Base-by-base conservation (phyloP, 176 grass and related monocot species). In the Bromus sterilis region DNA sequence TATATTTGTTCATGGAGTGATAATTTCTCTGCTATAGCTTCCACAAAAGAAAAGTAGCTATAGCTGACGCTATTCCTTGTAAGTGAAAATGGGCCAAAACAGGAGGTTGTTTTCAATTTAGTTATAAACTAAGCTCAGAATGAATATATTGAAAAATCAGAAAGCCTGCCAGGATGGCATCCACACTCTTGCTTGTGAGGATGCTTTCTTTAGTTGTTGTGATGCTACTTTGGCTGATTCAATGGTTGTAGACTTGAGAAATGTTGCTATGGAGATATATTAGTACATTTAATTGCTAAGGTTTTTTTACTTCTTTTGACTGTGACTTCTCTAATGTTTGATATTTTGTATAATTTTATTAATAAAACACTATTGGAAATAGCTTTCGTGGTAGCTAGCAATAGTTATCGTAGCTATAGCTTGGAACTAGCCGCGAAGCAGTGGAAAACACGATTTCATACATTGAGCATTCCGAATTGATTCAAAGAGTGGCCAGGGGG, bases 1-100 rank as follows among this genome's bases (percentile, higher is more conserved):
- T 85, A 57, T 82, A 46, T 89, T 77, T 77, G 18, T 77, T 72
- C 48, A 33, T 58, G 35, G 18, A 39, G 37, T 77, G 67, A 81
- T 44, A 57, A 66, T 72, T 71, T 49, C n/a, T n/a, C n/a, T n/a
- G n/a, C n/a, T n/a, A n/a, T n/a, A n/a, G n/a, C n/a, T n/a, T n/a
- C n/a, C n/a, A n/a, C n/a, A n/a, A n/a, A n/a, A n/a, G n/a, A n/a
- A n/a, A n/a, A 51, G 18, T 51, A 51, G 18, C 48, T 51, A 49
- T 51, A 51, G 48, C 48, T 51, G 16, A 21, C 18, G 18, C 48
- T 7, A 18, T 51, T 51, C 48, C 48, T 51, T 51, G 48, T 51
- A 51, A 51, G 48, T 51, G 18, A 51, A 51, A 51, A 51, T 51
- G 48, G 48, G 48, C 48, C 48, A 51, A 51, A 51, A 21, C 18